Base-by-base conservation (phyloP, 768 basidiomycete species). In the Phaffia tasmanica region DNA sequence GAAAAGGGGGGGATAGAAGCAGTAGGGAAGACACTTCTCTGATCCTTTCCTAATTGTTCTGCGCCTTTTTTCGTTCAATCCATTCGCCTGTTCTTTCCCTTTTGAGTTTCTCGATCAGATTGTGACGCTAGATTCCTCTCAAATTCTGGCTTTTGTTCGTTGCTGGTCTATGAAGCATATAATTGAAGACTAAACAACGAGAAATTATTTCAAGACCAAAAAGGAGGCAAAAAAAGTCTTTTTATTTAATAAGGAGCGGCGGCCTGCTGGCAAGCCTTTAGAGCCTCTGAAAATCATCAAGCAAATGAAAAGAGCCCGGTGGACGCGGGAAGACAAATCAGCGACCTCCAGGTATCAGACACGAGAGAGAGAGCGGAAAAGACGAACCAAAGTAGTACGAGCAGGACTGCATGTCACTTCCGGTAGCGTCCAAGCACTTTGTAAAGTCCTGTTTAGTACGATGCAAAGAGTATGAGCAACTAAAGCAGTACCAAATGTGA, bases 371-470 rank as follows among this genome's bases (percentile, higher is more conserved):
- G 35, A 42, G 25, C 3, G 53, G 7, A 21, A 23, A 48, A 16
- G 51, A 62, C 67, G 27, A 8, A 68, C 67, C 88, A 32, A 91
- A 83, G 74, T 89, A 92, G 83, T 85, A 93, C 21, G 83, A 79
- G 79, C 90, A 93, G 7, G 86, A 84, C 51, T 61, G 23, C 62
- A 72, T 70, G 66, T 82, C 83, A 71, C 88, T 78, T 72, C 87
- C 86, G 21, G 86, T 86, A 74, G 85, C 85, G 74, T 90, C 88
- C 55, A 93, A 78, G 77, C 90, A 94, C 74, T 80, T 82, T 14
- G 88, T 87, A 77, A 93, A 89, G 59, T 92, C 87, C 61, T 62
- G 27, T 21, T 87, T 70, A 1, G 55, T 11, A 51, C 3, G 19
- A 47, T 14, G 55, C 15, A 32, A 57, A 57, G 5, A 30, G 2